phyloP scores from a whole-genome alignment of 2,329 filamentous ascomycete species.

The Sarocladiaceae sp. region DNA sequence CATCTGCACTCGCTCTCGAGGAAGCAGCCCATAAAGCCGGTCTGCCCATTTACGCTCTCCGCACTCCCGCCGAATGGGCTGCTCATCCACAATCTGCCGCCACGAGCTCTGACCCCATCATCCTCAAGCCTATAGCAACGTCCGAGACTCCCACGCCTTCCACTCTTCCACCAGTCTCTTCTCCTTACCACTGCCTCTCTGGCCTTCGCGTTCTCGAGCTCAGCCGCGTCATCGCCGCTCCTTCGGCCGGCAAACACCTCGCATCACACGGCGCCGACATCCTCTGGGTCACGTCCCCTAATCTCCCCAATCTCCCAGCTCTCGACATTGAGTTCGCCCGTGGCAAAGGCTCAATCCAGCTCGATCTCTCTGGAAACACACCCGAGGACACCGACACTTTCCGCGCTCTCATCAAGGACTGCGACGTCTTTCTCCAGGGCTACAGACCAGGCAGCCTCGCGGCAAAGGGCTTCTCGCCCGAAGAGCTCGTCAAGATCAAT shows the following conservation, averaged over 20 bases:
- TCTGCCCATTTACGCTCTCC: constrained; percentile 7
- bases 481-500: constrained; percentile 30
- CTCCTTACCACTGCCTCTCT: constrained; percentile 3
- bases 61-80: neutral
- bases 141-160: neutral
- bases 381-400: neutral
- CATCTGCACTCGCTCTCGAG: neutral
- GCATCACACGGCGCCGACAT: constrained; percentile 3
- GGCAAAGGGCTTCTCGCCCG: constrained; percentile 28
- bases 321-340: constrained; percentile 5
- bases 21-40: constrained; percentile 2
- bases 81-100: neutral
- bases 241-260: constrained; percentile 3
- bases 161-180: neutral
- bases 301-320: neutral
- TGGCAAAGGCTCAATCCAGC: constrained; percentile 1
- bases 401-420: neutral
- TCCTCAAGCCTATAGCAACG: neutral
- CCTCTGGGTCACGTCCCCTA: constrained; percentile 2
- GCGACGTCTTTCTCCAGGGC: constrained; percentile 2
- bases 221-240: constrained; percentile 7
- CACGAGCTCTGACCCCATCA: neutral
- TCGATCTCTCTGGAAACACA: neutral
- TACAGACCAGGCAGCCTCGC: constrained; percentile 23
- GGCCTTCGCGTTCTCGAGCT: constrained; percentile 2